These are phyloP conservation scores for Coccomyxa sp. DNA, from an alignment of 139 green algal genomes.

Conservation along the genomic window DNA sequence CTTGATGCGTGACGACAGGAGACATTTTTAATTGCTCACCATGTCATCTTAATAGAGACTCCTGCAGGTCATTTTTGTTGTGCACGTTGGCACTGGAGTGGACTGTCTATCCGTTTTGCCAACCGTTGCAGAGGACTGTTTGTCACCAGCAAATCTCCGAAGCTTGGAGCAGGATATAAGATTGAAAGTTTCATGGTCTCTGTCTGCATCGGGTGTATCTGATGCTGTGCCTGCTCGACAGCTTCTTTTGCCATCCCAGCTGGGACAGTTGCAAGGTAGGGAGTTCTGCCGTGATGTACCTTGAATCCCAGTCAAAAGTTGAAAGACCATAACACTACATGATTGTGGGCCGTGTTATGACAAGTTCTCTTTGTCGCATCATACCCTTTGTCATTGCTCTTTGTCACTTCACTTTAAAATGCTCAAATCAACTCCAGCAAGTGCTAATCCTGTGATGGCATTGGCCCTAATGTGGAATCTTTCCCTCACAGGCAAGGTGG, in stretches of 20 bases:
- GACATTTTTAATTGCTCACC: no score
- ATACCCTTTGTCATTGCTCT: neutral
- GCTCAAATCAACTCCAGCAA: neutral
- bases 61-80: neutral
- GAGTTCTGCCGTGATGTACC: neutral
- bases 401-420: neutral
- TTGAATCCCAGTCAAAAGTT: no score
- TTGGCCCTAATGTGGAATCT: neutral
- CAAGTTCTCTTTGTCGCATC: neutral
- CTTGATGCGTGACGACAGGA: no score
- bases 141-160: neutral
- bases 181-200: neutral
- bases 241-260: neutral
- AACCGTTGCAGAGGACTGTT: neutral
- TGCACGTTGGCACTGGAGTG: neutral
- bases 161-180: neutral
- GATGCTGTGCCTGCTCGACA: neutral
- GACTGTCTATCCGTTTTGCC: neutral
- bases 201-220: neutral
- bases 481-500: neutral
- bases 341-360: neutral
- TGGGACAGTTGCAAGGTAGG: neutral
- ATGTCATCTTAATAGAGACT: neutral
- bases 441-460: neutral
- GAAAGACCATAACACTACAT: no score